A percentile compares a stretch with the other conserved stretches of the same genome.
Conservation (phyloP, 352 stramenopile species). For the Globisporangium echinulatum region DNA sequence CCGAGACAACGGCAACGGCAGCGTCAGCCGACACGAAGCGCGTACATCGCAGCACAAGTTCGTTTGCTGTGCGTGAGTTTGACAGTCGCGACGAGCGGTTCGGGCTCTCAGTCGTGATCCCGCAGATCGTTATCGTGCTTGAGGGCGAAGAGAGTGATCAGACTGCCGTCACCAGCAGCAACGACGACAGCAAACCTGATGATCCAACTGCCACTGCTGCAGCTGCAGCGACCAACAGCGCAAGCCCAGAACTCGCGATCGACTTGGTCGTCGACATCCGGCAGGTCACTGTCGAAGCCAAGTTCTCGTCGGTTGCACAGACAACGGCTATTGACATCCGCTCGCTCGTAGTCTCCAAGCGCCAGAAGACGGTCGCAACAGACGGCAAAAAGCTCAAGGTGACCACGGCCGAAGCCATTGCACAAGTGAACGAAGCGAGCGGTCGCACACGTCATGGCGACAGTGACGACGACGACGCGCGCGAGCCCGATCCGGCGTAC, state of each 20-base stretch:
- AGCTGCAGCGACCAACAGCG: neutral
- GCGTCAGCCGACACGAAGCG: too few species aligned
- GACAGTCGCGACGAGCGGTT: conserved; percentile 58
- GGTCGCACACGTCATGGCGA: neutral
- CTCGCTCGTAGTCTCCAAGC: conserved; percentile 41
- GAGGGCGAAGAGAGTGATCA: conserved; percentile 32
- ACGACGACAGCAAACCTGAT: neutral
- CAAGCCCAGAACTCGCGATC: conserved; percentile 19
- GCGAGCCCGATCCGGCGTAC: conserved; percentile 39
- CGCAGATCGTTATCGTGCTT: conserved; percentile 57
- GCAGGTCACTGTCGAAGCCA: conserved; percentile 53
- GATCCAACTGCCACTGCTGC: neutral
- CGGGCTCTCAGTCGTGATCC: conserved; percentile 53
- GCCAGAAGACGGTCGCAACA: conserved; percentile 3
- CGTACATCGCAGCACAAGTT: conserved; percentile 3
- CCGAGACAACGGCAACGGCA: too few species aligned
- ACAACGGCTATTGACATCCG: conserved; percentile 38
- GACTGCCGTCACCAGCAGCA: conserved; percentile 5
- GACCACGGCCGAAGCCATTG: conserved; percentile 24
- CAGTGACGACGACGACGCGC: neutral
- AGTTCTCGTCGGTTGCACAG: conserved; percentile 53
- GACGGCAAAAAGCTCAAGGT: conserved; percentile 25
- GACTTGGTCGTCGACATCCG: conserved; percentile 60
- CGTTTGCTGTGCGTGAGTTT: conserved; percentile 26
- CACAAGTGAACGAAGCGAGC: conserved; percentile 25